Evolutionary conservation across 1,284 basidiomycete genomes (phyloP).

Genomic region (Volvariella volvacea): DNA sequence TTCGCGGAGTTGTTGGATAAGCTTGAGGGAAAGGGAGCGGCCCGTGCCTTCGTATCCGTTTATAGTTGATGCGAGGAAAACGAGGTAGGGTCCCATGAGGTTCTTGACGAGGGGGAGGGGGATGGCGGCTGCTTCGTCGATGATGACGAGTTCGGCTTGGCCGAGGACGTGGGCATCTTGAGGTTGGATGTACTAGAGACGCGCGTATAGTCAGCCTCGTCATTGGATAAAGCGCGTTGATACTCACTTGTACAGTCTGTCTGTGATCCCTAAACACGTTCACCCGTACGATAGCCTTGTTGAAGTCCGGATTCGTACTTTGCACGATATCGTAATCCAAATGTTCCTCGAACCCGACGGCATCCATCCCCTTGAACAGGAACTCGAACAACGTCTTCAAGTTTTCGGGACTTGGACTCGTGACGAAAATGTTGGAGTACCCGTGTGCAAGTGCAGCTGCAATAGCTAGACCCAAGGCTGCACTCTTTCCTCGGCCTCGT

Average conservation of each 20-base stretch:
- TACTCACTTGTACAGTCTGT: constrained; percentile 84
- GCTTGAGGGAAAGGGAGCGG: constrained; percentile 93
- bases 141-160: constrained; percentile 96
- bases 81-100: constrained; percentile 94
- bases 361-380: constrained; percentile 95
- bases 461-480: constrained; percentile 90
- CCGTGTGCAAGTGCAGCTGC: constrained; percentile 91
- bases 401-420: constrained; percentile 96
- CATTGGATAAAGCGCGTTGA: neutral
- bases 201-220: too few relatives aligned
- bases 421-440: constrained; percentile 98
- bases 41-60: constrained; percentile 99
- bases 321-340: constrained; percentile 95
- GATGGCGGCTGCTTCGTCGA: constrained; percentile 98
- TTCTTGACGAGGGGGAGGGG: constrained; percentile 93
- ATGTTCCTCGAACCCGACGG: constrained; percentile 94
- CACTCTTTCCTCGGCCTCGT: constrained; percentile 95
- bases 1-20: constrained; percentile 95
- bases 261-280: constrained; percentile 92
- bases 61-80: constrained; percentile 98
- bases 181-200: constrained; percentile 86
- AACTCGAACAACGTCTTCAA: constrained; percentile 98
- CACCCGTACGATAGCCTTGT: constrained; percentile 93
- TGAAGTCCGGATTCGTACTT: constrained; percentile 91
- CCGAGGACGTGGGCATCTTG: constrained; percentile 96